Base-by-base conservation (phyloP, 2,329 filamentous ascomycete genomes). In the Diaporthe citrichinensis region DNA sequence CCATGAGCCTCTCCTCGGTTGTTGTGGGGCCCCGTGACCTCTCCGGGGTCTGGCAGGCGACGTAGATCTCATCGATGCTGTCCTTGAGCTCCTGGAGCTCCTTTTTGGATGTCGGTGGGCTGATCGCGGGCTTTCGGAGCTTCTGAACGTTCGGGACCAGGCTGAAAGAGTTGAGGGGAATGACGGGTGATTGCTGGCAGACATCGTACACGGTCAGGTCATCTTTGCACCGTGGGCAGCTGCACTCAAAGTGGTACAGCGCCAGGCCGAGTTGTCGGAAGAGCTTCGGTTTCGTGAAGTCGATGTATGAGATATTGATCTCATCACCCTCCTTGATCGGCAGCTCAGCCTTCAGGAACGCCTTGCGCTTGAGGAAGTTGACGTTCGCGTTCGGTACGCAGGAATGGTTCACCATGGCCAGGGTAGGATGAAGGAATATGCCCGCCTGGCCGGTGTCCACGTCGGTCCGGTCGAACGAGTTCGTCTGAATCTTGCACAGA, bases 331-430 rank as follows among this genome's bases (percentile, higher is more conserved):
- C 80, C 20, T 84, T 79, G 57, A 93, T 91, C 4, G 84, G 81
- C 31, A 79, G 81, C 72, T 88, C 85, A 2, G 91, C 89, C 51
- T 87, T 85, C 20, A 93, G 81, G 3, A 88, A 82, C 4, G 90
- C 88, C 5, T 82, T 85, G 8, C 90, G 85, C 5, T 88, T 88
- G 53, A 87, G 78, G 71, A 92, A 92, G 58, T 88, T 86, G 23
- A 93, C 88, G 65, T 87, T 84, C 1, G 91, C 90, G 77, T 92
- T 92, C 4, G 91, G 91, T 3, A 88, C 80, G 77, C 91, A 93
- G 0, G 90, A 91, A 80, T 93, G 91, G 77, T 93, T 93, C 31
- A 87, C 86, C 87, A 92, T 91, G 75, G 90, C 88, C 57, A 92
- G 83, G 4, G 81, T 86, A 0, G 89, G 85, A 77, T 92, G 88